Evolutionary conservation across 1,284 basidiomycete genomes (phyloP), one percentile per base, ranked within the genome.

Genomic region (Puccinia triticina): DNA sequence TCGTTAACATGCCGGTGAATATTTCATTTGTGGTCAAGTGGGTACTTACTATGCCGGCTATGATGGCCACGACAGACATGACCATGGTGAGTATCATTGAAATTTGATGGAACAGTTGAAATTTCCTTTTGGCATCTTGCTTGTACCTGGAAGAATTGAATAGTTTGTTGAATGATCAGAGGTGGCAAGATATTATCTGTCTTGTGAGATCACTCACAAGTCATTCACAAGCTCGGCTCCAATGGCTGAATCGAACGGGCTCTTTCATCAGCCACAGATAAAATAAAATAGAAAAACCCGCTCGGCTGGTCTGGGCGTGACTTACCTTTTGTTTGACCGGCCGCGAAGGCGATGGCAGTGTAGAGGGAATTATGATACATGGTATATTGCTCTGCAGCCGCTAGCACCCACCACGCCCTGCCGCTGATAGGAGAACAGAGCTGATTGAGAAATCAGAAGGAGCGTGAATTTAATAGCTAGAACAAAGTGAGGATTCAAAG

Each of bases 241-340:
- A 55, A 40, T 55, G 53, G 71, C 71, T 73, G 32, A 26, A 57
- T 18, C 32, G 50, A 69, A 69, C 16, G 4, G 29, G 23, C 11
- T 7, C 2, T 11, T 69, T 48, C 29, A 37, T 69, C 2, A 66
- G 64, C 64, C 40, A 14, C n/a, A n/a, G n/a, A n/a, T n/a, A n/a
- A n/a, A n/a, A n/a, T n/a, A 12, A 0, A 37, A 37, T 46, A 50
- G 16, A 50, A 23, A 8, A 26, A 32, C 29, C 14, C 16, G 1
- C 4, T 40, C 26, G 29, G 14, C 12, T 18, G 11, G 29, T 4
- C 46, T 26, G 11, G 2, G 29, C 46, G 21, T 23, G 4, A 29
- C 71, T 34, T 37, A n/a, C 71, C 71, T 73, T 73, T 73, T 10
- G 71, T 50, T 73, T 53, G 48, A 40, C 11, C 12, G 26, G 71